Evolutionary conservation across 1,284 basidiomycete species (phyloP).

Genomic region (Trametes pubescens): DNA sequence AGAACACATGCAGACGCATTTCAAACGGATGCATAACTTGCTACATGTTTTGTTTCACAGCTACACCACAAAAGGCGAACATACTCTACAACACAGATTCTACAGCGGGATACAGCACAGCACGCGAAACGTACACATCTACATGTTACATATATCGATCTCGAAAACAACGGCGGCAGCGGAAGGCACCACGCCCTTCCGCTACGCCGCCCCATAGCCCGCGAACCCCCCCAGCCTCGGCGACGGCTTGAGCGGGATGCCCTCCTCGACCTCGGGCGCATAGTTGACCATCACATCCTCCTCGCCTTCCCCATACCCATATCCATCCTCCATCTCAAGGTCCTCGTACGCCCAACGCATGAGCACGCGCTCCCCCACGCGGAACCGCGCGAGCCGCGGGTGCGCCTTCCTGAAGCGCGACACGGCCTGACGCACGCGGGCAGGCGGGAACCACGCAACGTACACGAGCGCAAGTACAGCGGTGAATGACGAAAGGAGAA

Average conservation of each 20-base stretch:
- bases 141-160: conserved; percentile 14
- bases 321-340: conserved; percentile 38
- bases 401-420: conserved; percentile 38
- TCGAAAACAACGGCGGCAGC: too few species aligned
- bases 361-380: conserved; percentile 45
- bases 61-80: conserved; percentile 1
- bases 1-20: background rate
- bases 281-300: conserved; percentile 47
- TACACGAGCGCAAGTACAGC: conserved; percentile 36
- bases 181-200: background rate
- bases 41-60: background rate
- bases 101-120: conserved; percentile 14
- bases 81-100: conserved; percentile 13
- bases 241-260: conserved; percentile 47
- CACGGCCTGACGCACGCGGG: conserved; percentile 35
- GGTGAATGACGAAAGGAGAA: conserved; percentile 37
- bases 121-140: conserved; percentile 13
- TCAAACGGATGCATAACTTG: too few species aligned
- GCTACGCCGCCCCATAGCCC: conserved; percentile 37
- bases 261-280: conserved; percentile 37
- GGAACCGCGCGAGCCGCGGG: conserved; percentile 40
- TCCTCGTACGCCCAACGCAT: conserved; percentile 49
- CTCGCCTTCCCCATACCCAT: conserved; percentile 42
- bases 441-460: conserved; percentile 40
- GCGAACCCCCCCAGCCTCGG: conserved; percentile 33